These are phyloP conservation scores for Fusarium illudens DNA, from an alignment of 2,329 filamentous ascomycete genomes.

Conservation along the genomic window DNA sequence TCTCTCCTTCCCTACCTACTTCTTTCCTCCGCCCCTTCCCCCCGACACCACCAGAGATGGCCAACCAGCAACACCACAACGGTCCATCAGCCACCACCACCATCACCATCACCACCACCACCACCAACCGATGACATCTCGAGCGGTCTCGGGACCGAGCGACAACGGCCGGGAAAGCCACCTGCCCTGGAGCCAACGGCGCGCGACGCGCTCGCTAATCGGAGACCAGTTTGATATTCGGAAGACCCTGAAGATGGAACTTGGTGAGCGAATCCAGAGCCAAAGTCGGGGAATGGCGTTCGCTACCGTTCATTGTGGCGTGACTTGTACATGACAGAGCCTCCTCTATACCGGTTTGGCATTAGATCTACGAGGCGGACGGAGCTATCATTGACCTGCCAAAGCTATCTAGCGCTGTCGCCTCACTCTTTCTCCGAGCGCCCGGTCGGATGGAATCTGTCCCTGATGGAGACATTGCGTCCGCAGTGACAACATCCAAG, in stretches of 20 bases:
- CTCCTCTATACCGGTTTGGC: slow-evolving; percentile 29
- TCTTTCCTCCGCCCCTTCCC: no score
- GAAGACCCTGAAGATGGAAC: background rate
- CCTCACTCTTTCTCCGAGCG: slow-evolving; percentile 22
- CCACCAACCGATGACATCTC: background rate
- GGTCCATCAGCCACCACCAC: background rate
- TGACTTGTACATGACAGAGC: slow-evolving; percentile 21
- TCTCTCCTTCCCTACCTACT: background rate
- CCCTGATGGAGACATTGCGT: background rate
- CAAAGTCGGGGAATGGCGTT: background rate
- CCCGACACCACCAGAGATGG: background rate
- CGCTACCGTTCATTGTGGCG: background rate
- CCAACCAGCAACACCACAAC: background rate
- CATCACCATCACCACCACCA: no score
- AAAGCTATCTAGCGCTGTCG: background rate
- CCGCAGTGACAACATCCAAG: background rate
- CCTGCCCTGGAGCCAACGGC: background rate
- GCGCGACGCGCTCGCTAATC: background rate
- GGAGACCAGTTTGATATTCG: background rate
- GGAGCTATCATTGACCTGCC: slow-evolving; percentile 11
- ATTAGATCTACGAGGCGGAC: slow-evolving; percentile 11
- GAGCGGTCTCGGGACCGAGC: background rate
- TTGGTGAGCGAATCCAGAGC: background rate
- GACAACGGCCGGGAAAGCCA: background rate
- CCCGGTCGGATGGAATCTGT: slow-evolving; percentile 4